These are phyloP conservation scores for Plasmodium relictum DNA, from an alignment of 169 alveolate species.

Conservation along the genomic window DNA sequence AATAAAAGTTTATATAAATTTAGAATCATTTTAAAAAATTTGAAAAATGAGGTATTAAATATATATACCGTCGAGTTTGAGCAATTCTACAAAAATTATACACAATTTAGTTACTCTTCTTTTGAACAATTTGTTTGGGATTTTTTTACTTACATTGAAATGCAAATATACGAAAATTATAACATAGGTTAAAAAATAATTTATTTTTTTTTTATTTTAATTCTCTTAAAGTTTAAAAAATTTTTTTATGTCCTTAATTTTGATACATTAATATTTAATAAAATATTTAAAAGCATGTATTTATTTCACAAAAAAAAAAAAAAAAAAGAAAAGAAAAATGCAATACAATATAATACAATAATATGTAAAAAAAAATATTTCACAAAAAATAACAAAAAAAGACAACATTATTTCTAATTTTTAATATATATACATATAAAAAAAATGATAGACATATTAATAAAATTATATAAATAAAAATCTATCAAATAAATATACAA, in stretches of 20 bases:
- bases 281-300: too few relatives aligned
- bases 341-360: too few relatives aligned
- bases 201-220: too few relatives aligned
- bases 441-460: background rate
- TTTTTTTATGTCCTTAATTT: too few relatives aligned
- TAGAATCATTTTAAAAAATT: slow-evolving; percentile 39
- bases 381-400: too few relatives aligned
- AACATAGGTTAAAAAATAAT: slow-evolving; percentile 17
- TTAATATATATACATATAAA: background rate
- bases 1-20: slow-evolving; percentile 63
- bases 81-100: slow-evolving; percentile 33
- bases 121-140: slow-evolving; percentile 71
- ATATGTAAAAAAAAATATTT: too few relatives aligned
- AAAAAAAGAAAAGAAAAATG: too few relatives aligned
- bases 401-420: too few relatives aligned
- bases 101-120: slow-evolving; percentile 39
- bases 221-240: too few relatives aligned
- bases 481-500: background rate
- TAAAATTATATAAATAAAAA: background rate
- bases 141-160: slow-evolving; percentile 58
- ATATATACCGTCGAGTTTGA: slow-evolving; percentile 69
- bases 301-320: too few relatives aligned
- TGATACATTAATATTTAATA: too few relatives aligned
- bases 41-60: slow-evolving; percentile 41
- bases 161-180: slow-evolving; percentile 48